Evolutionary conservation across 1,284 basidiomycete genomes (phyloP).

Genomic region (Ustilago bromivora): DNA sequence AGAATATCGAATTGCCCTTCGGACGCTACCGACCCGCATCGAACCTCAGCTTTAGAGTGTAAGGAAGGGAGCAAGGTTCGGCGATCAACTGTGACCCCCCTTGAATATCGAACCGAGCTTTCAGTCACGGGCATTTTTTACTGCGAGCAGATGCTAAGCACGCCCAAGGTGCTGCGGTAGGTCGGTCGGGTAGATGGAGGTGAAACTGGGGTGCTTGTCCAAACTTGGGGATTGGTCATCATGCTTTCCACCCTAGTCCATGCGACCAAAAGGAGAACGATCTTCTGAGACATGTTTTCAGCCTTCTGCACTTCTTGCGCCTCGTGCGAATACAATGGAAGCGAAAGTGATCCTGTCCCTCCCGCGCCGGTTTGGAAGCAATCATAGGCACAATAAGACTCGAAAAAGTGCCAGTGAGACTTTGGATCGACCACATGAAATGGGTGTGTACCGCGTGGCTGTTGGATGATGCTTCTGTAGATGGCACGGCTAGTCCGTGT

Average conservation of each 20-base stretch:
- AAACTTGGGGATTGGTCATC: slow-evolving; percentile 1
- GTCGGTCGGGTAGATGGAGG: background rate
- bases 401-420: background rate
- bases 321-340: too few relatives aligned
- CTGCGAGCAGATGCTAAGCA: too few relatives aligned
- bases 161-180: background rate
- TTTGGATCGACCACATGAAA: background rate
- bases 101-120: background rate
- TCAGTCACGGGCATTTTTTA: background rate
- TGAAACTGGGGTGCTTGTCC: background rate
- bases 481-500: background rate
- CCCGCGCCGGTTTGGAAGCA: background rate
- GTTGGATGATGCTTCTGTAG: background rate
- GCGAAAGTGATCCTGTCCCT: background rate
- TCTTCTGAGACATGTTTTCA: slow-evolving; percentile 4
- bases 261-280: background rate
- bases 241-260: background rate
- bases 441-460: background rate
- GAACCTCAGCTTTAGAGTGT: background rate
- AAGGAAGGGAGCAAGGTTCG: background rate
- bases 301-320: background rate
- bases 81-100: background rate
- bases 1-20: background rate
- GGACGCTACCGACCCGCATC: background rate
- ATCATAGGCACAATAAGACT: background rate